These are phyloP conservation scores for Penicillium sp. DNA, from an alignment of 2,329 filamentous ascomycete genomes.

Conservation along the genomic window DNA sequence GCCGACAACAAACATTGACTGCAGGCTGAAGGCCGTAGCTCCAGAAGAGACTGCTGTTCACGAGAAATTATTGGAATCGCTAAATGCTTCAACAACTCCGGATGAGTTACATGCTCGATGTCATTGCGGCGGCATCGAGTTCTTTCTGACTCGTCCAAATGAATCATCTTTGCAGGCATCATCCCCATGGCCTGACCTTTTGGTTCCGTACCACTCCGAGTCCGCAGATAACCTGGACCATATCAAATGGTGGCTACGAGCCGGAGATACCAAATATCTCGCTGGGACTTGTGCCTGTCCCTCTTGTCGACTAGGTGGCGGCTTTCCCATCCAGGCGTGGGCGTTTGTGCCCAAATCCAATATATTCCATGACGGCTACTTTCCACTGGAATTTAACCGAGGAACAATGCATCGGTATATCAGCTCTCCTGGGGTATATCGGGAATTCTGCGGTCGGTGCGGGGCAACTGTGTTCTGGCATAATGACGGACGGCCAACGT, in stretches of 20 bases:
- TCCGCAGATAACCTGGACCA: conserved; percentile 48
- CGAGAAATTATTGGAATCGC: neutral
- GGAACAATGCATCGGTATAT: conserved; percentile 55
- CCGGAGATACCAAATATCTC: conserved; percentile 52
- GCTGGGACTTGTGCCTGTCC: conserved; percentile 63
- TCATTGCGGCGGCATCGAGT: conserved; percentile 57
- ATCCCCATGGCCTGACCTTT: conserved; percentile 57
- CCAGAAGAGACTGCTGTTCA: neutral
- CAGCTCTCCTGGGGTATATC: conserved; percentile 54
- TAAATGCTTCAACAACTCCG: neutral
- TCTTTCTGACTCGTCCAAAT: conserved; percentile 60
- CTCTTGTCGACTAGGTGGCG: conserved; percentile 61
- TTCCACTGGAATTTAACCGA: conserved; percentile 35
- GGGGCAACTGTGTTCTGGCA: conserved; percentile 68
- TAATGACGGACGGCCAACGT: conserved; percentile 51
- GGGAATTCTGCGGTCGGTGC: conserved; percentile 64
- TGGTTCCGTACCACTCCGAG: conserved; percentile 49
- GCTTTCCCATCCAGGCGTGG: conserved; percentile 67
- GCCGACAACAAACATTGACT: conserved; percentile 13
- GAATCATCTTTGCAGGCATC: conserved; percentile 45
- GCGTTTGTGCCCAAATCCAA: conserved; percentile 64
- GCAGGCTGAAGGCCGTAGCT: conserved; percentile 20
- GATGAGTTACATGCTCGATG: conserved; percentile 49
- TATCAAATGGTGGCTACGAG: conserved; percentile 62
- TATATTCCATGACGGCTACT: conserved; percentile 49